Evolutionary conservation across 2,329 filamentous ascomycete genomes (phyloP).

Genomic region (Microsporum audouinii): DNA sequence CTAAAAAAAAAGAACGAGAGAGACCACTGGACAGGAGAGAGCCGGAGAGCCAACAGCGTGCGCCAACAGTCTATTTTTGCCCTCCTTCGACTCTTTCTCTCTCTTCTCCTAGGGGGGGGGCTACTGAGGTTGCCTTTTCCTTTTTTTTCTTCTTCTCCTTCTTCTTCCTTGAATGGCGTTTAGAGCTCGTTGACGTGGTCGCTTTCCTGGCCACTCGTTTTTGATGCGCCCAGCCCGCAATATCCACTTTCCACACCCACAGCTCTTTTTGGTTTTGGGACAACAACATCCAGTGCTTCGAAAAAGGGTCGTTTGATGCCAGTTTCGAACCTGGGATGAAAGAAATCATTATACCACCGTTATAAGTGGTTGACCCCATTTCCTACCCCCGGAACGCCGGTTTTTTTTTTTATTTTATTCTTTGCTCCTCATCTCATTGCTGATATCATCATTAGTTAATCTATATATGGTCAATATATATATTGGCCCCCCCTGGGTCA

Average conservation of each 20-base stretch:
- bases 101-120: no score
- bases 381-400: no score
- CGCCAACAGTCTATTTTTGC: neutral
- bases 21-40: neutral
- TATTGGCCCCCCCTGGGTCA: neutral
- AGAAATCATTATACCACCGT: neutral
- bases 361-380: no score
- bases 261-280: neutral
- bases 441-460: no score
- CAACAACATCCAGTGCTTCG: neutral
- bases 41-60: neutral
- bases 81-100: no score
- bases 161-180: constrained; percentile 8
- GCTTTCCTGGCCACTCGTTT: constrained; percentile 16
- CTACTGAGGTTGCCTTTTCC: neutral
- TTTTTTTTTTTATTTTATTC: no score
- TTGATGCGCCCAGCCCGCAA: neutral
- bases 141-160: neutral
- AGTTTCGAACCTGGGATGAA: neutral
- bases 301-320: neutral
- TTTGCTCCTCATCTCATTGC: no score
- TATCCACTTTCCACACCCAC: constrained; percentile 2
- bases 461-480: neutral
- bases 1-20: neutral
- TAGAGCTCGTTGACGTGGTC: constrained; percentile 15